Evolutionary conservation across 2,329 filamentous ascomycete species (phyloP).

Genomic region (Nothophoma quercina): DNA sequence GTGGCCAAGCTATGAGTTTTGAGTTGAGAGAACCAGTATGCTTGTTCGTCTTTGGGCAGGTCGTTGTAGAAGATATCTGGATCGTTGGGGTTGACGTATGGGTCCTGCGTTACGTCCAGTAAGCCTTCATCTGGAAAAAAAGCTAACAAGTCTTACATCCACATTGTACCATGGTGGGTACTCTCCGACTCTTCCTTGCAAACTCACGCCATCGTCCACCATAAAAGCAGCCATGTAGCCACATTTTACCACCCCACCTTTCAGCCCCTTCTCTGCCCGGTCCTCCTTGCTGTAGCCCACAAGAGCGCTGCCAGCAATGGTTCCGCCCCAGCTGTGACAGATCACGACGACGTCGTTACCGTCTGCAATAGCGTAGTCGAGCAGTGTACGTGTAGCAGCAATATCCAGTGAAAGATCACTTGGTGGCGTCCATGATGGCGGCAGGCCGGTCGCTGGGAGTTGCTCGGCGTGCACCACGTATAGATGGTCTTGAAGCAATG

Average conservation of each 20-base stretch:
- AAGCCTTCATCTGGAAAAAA: background rate
- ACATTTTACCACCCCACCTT: constrained; percentile 48
- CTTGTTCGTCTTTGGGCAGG: constrained; percentile 30
- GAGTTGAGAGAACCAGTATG: constrained; percentile 29
- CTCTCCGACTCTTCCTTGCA: background rate
- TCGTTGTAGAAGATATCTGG: constrained; percentile 41
- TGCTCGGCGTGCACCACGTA: constrained; percentile 40
- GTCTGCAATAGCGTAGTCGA: constrained; percentile 48
- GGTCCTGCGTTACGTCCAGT: background rate
- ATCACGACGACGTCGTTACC: constrained; percentile 53
- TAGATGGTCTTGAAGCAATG: constrained; percentile 38
- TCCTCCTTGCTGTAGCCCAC: constrained; percentile 47
- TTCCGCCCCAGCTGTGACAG: constrained; percentile 56
- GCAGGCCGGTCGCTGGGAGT: constrained; percentile 38
- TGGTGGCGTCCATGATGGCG: constrained; percentile 25
- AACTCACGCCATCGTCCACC: constrained; percentile 1
- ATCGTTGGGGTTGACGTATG: constrained; percentile 4
- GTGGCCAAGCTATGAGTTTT: constrained; percentile 36
- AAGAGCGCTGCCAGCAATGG: constrained; percentile 47
- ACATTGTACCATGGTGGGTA: constrained; percentile 1
- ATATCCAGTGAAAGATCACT: constrained; percentile 46
- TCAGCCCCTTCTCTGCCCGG: constrained; percentile 44
- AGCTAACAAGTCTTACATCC: background rate
- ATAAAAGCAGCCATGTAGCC: constrained; percentile 51
- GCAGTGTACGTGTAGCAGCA: constrained; percentile 39